A percentile compares a stretch with the other conserved stretches of the same genome.
These are phyloP conservation scores for Fusarium multiceps DNA, from an alignment of 2,329 filamentous ascomycete genomes.

Conservation along the genomic window DNA sequence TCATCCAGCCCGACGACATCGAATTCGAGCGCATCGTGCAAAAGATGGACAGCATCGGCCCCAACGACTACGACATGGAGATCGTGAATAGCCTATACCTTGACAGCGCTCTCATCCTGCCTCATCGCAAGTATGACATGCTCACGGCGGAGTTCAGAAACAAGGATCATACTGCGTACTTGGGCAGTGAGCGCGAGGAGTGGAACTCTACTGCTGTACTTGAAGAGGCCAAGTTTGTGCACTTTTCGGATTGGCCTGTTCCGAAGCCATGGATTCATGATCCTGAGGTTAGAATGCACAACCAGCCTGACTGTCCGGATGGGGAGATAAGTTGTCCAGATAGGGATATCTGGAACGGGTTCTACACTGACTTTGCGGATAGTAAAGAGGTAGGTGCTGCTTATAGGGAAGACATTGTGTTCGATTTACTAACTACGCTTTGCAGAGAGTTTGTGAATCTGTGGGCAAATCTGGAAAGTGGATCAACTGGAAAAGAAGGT, in stretches of 20 bases:
- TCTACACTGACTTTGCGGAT: conserved; percentile 32
- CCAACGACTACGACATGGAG: conserved; percentile 72
- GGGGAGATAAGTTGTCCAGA: conserved; percentile 1
- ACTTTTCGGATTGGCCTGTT: conserved; percentile 78
- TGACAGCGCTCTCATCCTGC: conserved; percentile 69
- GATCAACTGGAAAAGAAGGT: conserved; percentile 20
- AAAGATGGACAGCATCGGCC: conserved; percentile 45
- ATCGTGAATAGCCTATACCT: conserved; percentile 72
- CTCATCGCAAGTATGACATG: conserved; percentile 72
- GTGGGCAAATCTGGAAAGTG: conserved; percentile 9
- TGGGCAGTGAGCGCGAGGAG: conserved; percentile 56
- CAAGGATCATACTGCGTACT: conserved; percentile 59
- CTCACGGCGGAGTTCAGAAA: conserved; percentile 72
- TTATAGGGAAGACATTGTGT: background rate
- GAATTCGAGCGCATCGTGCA: conserved; percentile 60
- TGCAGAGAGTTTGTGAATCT: conserved; percentile 21
- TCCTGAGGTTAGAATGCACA: background rate
- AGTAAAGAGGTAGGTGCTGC: conserved; percentile 15
- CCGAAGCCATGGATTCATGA: conserved; percentile 65
- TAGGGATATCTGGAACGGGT: conserved; percentile 32
- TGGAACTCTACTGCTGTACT: conserved; percentile 69
- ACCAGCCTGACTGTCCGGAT: conserved; percentile 11
- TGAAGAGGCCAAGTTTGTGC: conserved; percentile 72
- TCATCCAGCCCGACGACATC: conserved; percentile 66
- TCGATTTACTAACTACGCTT: background rate